These are phyloP conservation scores for Coemansia sp. DNA, from an alignment of 192 early-diverging fungal species.

Conservation along the genomic window DNA sequence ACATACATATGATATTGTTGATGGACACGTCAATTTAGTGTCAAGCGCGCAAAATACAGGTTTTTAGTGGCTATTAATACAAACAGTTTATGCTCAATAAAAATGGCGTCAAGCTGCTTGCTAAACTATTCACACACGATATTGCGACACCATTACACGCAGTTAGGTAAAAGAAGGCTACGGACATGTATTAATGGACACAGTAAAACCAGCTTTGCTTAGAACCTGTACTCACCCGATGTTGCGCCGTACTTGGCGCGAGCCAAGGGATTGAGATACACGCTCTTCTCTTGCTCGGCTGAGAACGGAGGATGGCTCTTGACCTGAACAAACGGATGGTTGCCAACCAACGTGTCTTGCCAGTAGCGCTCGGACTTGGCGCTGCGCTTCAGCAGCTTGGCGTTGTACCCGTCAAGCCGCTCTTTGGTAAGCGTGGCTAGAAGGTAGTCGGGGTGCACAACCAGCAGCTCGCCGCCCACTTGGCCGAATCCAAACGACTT, in stretches of 20 bases:
- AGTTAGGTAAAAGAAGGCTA: too few species aligned
- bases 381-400: conserved; percentile 3
- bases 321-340: conserved; percentile 26
- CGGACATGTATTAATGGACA: too few species aligned
- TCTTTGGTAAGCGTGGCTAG: conserved; percentile 69
- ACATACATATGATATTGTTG: not conserved
- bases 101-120: too few species aligned
- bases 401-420: conserved; percentile 60
- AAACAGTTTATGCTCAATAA: not conserved
- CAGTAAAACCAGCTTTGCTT: not conserved
- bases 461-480: conserved; percentile 82
- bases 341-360: conserved; percentile 31
- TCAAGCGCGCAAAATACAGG: not conserved
- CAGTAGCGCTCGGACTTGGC: conserved; percentile 13
- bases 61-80: not conserved
- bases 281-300: conserved; percentile 11
- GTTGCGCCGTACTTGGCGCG: conserved; percentile 12
- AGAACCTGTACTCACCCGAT: conserved; percentile 48
- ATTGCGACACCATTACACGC: too few species aligned
- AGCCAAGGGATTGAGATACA: conserved; percentile 19
- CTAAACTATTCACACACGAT: too few species aligned
- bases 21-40: not conserved
- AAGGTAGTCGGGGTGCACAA: conserved; percentile 85
- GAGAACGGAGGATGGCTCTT: conserved; percentile 22
- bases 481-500: conserved; percentile 94